A percentile compares a stretch with the other conserved stretches of the same genome.
Evolutionary conservation across 345 rosid species (phyloP).

Genomic region (Gossypium longicalyx): DNA sequence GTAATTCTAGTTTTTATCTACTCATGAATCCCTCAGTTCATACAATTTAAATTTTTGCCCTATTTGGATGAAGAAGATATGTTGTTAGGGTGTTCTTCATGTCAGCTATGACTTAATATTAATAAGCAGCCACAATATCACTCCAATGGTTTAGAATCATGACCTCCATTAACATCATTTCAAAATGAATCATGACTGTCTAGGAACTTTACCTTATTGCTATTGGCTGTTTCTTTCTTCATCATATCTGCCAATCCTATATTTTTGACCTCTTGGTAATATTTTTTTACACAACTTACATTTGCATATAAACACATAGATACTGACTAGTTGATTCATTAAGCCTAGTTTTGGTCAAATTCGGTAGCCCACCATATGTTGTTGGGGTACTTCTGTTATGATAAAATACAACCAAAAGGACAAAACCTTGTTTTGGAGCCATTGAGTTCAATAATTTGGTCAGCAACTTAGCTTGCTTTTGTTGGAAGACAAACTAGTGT

Average conservation of each 20-base stretch:
- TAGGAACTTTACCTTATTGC: background rate
- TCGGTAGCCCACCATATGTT: background rate
- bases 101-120: background rate
- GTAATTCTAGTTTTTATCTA: background rate
- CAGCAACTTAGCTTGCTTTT: background rate
- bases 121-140: too few relatives aligned
- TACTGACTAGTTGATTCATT: background rate
- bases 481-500: conserved; percentile 20
- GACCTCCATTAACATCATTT: background rate
- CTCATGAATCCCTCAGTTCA: background rate
- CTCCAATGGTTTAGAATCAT: background rate
- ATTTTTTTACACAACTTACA: background rate
- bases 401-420: conserved; percentile 19
- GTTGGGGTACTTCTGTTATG: background rate
- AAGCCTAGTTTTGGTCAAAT: background rate
- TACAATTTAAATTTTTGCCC: background rate
- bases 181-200: conserved; percentile 1
- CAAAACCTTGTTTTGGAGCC: conserved; percentile 18
- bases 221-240: background rate
- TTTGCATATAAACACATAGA: background rate
- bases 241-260: conserved; percentile 4
- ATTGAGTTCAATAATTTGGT: conserved; percentile 21
- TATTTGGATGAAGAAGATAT: background rate
- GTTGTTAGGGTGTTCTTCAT: background rate
- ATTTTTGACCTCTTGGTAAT: background rate